Percentiles rank a stretch among this genome's conserved stretches.
Evolutionary conservation across 345 rosid species (phyloP).

Genomic region (Citrus glauca): DNA sequence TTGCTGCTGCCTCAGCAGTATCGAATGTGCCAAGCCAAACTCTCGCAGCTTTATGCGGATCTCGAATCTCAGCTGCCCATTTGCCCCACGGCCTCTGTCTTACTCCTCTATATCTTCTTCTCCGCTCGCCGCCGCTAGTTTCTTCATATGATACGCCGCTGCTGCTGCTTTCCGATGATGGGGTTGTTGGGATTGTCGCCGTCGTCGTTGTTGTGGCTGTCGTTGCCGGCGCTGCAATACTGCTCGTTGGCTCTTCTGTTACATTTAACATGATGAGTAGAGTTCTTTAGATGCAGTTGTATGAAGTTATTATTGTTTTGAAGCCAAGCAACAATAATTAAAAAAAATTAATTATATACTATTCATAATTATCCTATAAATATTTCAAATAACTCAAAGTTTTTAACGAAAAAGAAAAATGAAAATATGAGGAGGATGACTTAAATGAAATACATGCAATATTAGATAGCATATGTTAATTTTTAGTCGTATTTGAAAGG

Average conservation of each 20-base stretch:
- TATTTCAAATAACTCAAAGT: too few species aligned
- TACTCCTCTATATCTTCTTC: constrained; percentile 75
- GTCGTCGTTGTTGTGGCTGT: constrained; percentile 7
- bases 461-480: neutral
- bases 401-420: too few species aligned
- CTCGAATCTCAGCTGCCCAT: constrained; percentile 95
- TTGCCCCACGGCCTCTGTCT: constrained; percentile 91
- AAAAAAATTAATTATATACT: neutral
- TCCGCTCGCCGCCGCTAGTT: constrained; percentile 32
- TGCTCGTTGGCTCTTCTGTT: constrained; percentile 28
- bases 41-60: constrained; percentile 75
- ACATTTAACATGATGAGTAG: neutral
- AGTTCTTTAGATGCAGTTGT: too few species aligned
- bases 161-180: constrained; percentile 14
- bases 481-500: neutral
- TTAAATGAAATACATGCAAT: constrained; percentile 18
- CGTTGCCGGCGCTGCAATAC: constrained; percentile 3
- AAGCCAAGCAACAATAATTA: neutral
- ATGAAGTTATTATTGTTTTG: neutral
- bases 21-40: constrained; percentile 93
- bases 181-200: neutral
- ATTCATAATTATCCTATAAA: too few species aligned
- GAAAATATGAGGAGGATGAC: neutral
- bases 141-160: constrained; percentile 26
- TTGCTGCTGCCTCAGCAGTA: constrained; percentile 81